phyloP scores from a whole-genome alignment of 306 rosid genomes.

The Dicorynia guianensis region DNA sequence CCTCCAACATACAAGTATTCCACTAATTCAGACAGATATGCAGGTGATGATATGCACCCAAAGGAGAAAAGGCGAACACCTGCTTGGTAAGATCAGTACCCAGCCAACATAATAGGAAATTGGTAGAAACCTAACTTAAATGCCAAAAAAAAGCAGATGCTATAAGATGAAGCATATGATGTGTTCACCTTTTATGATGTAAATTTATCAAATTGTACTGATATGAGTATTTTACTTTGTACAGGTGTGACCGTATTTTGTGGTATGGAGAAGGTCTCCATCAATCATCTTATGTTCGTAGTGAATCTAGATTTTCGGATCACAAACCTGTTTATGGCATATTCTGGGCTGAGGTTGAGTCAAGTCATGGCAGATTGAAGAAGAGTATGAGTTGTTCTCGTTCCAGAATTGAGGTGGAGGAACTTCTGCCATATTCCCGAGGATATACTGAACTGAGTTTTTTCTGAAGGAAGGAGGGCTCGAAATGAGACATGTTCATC shows the following conservation, averaged over 20 bases:
- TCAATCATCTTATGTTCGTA: slow-evolving; percentile 91
- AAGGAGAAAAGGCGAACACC: slow-evolving; percentile 98
- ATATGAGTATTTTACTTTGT: slow-evolving; percentile 31
- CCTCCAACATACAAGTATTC: slow-evolving; percentile 99
- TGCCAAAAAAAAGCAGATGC: slow-evolving; percentile 10
- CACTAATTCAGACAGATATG: slow-evolving; percentile 94
- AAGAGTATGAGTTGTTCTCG: slow-evolving; percentile 88
- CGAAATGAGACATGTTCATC: slow-evolving; percentile 47
- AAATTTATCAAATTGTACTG: slow-evolving; percentile 29
- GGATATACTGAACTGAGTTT: slow-evolving; percentile 97
- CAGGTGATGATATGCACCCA: slow-evolving; percentile 94
- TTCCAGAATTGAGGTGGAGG: slow-evolving; percentile 89
- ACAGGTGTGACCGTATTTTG: slow-evolving; percentile 96
- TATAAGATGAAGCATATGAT: slow-evolving; percentile 20
- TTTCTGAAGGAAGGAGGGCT: slow-evolving; percentile 65
- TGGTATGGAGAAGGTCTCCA: slow-evolving; percentile 99
- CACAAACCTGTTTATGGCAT: slow-evolving; percentile 95
- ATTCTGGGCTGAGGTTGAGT: slow-evolving; percentile 97
- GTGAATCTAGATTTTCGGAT: slow-evolving; percentile 94
- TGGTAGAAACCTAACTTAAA: slow-evolving; percentile 20
- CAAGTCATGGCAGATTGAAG: slow-evolving; percentile 77
- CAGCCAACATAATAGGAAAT: slow-evolving; percentile 9
- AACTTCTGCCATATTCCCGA: slow-evolving; percentile 85
- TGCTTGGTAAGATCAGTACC: slow-evolving; percentile 78
- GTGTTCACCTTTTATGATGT: slow-evolving; percentile 1